Evolutionary conservation across 768 basidiomycete species (phyloP), one percentile per base, ranked within the genome.

Genomic region (Podaxis sp.): DNA sequence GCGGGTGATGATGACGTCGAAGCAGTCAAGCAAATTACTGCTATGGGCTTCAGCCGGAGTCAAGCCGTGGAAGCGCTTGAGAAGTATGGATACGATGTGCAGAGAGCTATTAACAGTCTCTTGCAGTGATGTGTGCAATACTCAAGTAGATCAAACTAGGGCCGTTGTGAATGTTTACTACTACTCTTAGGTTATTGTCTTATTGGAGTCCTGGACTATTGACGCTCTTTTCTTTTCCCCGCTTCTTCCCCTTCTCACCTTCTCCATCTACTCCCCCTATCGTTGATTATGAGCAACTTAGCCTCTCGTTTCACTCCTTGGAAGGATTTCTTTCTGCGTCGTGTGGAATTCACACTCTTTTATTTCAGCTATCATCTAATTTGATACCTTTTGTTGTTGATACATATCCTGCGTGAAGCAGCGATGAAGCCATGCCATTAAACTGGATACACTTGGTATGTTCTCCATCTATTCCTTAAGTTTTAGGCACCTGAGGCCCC

Each of bases 1-100:
- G 81, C 81, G 11, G 77, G 78, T 11, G 87, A 86, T 28, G 90
- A 90, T 63, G 90, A 94, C 61, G 85, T 87, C 11, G 86, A 87
- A 63, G 76, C 87, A 1, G 89, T 95, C 21, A 90, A 87, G 68
- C 87, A 90, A 69, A 76, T 98, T 42, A 86, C 86, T 50, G 82
- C 81, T 18, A 97, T 98, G 95, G 96, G 96, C 25, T 98, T 98
- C 78, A 87, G 82, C 63, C 83, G 95, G 44, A 72, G 77, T 14
- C 87, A 95, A 70, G 91, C 93, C 0, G 83, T 98, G 5, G 81
- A 81, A 11, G 93, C 95, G 11, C 78, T 98, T 5, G 95, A 96
- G 72, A 86, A 83, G 60, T 79, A 90, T 69, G 87, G 85, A 58
- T 97, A 96, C 68, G 89, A 95, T 70, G 82, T 96, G 38, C 87